Conservation (phyloP, 306 rosid species). For the Glycine soja region DNA sequence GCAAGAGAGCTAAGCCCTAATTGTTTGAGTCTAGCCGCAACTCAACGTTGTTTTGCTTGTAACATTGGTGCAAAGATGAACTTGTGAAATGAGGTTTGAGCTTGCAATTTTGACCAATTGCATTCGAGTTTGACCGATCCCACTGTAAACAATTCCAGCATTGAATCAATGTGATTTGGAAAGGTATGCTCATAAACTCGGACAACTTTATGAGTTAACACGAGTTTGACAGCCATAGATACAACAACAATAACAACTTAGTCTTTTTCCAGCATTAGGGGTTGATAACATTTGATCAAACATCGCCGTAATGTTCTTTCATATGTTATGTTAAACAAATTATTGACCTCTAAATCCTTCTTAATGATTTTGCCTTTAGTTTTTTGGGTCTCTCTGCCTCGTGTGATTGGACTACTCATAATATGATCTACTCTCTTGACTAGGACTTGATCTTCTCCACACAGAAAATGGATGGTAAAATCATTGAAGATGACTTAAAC, state of each 20-base stretch:
- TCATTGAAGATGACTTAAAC: background rate
- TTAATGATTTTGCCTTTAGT: background rate
- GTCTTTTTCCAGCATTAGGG: background rate
- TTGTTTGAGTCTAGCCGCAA: background rate
- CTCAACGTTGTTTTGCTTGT: background rate
- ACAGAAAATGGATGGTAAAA: slow-evolving; percentile 18
- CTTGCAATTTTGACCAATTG: background rate
- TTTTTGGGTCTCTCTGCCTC: background rate
- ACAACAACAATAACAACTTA: background rate
- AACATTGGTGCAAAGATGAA: background rate
- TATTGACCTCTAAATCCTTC: background rate
- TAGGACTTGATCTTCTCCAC: background rate
- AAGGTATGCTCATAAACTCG: background rate
- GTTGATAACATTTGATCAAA: background rate
- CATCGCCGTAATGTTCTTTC: background rate
- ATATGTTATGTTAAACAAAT: background rate
- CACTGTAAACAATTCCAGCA: background rate
- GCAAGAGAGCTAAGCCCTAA: background rate
- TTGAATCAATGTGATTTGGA: background rate
- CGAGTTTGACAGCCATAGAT: background rate
- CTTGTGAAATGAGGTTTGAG: background rate
- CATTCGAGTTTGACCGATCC: background rate
- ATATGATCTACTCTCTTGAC: background rate
- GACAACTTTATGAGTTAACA: background rate
- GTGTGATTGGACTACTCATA: background rate